These are phyloP conservation scores for Excoecaria cochinchinensis DNA, from an alignment of 345 rosid species.

Conservation along the genomic window DNA sequence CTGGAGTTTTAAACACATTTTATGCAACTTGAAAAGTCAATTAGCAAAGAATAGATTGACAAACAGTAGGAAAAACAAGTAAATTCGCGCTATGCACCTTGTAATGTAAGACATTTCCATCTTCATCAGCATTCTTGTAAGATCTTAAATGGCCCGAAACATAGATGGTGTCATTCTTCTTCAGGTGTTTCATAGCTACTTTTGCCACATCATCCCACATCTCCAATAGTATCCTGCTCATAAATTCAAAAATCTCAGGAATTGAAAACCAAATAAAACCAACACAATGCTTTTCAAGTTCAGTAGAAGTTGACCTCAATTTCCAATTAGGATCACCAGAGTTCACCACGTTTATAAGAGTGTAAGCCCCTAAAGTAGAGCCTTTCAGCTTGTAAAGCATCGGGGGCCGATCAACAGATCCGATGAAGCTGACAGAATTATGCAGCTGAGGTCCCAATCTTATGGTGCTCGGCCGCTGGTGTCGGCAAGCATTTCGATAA, in stretches of 20 bases:
- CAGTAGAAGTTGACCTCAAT: slow-evolving; percentile 46
- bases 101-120: slow-evolving; percentile 32
- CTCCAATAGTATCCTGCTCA: slow-evolving; percentile 47
- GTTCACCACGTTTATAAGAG: slow-evolving; percentile 39
- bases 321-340: slow-evolving; percentile 30
- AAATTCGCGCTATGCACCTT: slow-evolving; percentile 38
- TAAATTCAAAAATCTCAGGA: not conserved
- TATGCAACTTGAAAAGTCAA: not conserved
- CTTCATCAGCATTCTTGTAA: slow-evolving; percentile 19
- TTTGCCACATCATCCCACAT: slow-evolving; percentile 51
- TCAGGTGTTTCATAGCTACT: slow-evolving; percentile 49
- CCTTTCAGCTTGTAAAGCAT: slow-evolving; percentile 9
- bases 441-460: slow-evolving; percentile 23
- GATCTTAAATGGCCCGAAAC: slow-evolving; percentile 57
- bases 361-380: slow-evolving; percentile 39
- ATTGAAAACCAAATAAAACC: not conserved
- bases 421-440: slow-evolving; percentile 58
- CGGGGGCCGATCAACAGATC: slow-evolving; percentile 45
- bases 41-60: not conserved
- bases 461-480: slow-evolving; percentile 55
- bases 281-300: not conserved
- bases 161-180: slow-evolving; percentile 53
- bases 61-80: not conserved
- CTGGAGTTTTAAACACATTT: not conserved
- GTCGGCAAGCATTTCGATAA: slow-evolving; percentile 47